phyloP scores from a whole-genome alignment of 2,329 filamentous ascomycete genomes.

The Nemania abortiva region DNA sequence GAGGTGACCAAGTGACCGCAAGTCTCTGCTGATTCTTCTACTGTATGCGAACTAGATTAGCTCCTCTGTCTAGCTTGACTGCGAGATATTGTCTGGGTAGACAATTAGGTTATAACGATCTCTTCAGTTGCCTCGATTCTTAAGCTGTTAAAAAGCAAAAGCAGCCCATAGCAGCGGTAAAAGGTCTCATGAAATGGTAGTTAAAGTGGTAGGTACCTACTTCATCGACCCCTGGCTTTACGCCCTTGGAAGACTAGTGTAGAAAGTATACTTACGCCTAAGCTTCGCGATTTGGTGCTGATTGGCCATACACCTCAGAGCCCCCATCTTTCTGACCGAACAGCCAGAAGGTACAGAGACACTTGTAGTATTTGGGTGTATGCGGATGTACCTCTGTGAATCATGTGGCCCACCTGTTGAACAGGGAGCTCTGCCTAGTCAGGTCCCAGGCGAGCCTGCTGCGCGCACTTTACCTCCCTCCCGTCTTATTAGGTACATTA shows the following conservation, averaged over 20 bases:
- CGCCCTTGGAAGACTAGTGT: slow-evolving; percentile 11
- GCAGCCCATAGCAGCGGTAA: not conserved
- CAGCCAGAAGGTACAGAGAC: slow-evolving; percentile 10
- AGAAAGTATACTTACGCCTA: slow-evolving; percentile 18
- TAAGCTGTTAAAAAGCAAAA: not conserved
- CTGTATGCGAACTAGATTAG: not conserved
- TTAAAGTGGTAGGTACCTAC: not conserved
- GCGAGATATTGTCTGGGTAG: not conserved
- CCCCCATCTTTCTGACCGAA: slow-evolving; percentile 45
- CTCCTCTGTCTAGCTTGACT: not conserved
- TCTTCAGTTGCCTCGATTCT: not conserved
- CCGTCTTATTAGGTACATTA: slow-evolving; percentile 50
- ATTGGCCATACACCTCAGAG: slow-evolving; percentile 43
- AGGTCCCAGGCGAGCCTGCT: slow-evolving; percentile 31
- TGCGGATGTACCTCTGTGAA: slow-evolving; percentile 35
- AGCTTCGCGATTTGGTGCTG: slow-evolving; percentile 35
- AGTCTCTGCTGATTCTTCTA: not conserved
- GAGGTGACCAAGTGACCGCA: slow-evolving; percentile 34
- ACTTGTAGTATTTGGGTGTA: not conserved
- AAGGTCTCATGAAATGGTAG: not conserved
- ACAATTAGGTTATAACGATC: not conserved
- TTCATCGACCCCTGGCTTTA: slow-evolving; percentile 3
- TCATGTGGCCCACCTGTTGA: slow-evolving; percentile 45
- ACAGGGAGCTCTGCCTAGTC: slow-evolving; percentile 32
- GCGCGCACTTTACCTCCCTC: slow-evolving; percentile 38